Conservation (phyloP, 495 filamentous ascomycete species). For the Podospora sp. region DNA sequence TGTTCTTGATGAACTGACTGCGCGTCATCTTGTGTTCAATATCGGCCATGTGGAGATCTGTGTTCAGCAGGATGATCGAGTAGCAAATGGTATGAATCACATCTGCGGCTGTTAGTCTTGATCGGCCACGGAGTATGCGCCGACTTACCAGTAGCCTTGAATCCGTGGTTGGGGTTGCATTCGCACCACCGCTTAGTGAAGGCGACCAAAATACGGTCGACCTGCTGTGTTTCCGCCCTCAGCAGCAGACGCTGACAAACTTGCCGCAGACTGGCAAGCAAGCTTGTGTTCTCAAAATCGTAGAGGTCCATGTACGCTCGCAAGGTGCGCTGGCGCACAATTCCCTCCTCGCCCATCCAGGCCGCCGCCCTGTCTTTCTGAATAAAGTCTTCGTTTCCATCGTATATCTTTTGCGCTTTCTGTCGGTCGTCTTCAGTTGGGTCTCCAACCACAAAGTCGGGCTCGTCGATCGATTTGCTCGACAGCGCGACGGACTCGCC, state of each 20-base stretch:
- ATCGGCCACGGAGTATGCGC: too few relatives aligned
- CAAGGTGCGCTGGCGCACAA: slow-evolving; percentile 65
- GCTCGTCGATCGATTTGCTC: slow-evolving; percentile 51
- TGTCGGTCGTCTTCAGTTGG: slow-evolving; percentile 67
- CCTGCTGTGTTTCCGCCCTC: slow-evolving; percentile 93
- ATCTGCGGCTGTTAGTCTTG: slow-evolving; percentile 53
- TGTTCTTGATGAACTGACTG: slow-evolving; percentile 93
- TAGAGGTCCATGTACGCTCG: slow-evolving; percentile 91
- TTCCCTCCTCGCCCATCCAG: slow-evolving; percentile 82
- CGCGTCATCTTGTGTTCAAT: slow-evolving; percentile 96
- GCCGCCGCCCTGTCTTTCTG: slow-evolving; percentile 76
- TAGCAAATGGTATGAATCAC: slow-evolving; percentile 98
- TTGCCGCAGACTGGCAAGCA: slow-evolving; percentile 74
- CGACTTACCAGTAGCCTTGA: slow-evolving; percentile 78
- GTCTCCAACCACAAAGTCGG: slow-evolving; percentile 49
- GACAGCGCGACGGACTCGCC: slow-evolving; percentile 29
- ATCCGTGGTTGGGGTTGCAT: slow-evolving; percentile 93
- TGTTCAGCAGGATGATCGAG: slow-evolving; percentile 92
- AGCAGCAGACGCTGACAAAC: slow-evolving; percentile 83
- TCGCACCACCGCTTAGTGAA: slow-evolving; percentile 89
- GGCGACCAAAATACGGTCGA: slow-evolving; percentile 88
- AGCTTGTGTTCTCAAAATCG: slow-evolving; percentile 80
- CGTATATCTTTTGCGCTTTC: slow-evolving; percentile 78
- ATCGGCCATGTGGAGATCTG: slow-evolving; percentile 91
- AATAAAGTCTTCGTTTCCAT: slow-evolving; percentile 81